Conservation (phyloP, 2,329 filamentous ascomycete species). For the Aspergillus pseudoviridinutans region DNA sequence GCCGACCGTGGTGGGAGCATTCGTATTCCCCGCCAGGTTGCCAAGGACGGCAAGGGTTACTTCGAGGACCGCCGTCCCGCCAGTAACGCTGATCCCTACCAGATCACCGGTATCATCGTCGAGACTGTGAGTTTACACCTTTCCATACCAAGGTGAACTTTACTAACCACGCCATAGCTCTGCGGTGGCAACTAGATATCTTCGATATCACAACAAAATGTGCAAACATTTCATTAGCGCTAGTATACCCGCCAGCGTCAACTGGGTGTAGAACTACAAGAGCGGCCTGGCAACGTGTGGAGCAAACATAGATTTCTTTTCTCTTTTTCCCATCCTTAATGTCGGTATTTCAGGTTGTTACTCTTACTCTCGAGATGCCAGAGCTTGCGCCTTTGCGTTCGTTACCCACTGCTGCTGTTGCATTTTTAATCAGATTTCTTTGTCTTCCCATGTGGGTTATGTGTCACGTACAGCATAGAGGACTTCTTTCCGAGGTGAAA, state of each 20-base stretch:
- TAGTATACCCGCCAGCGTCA: constrained; percentile 40
- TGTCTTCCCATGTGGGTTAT: constrained; percentile 22
- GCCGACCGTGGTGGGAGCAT: constrained; percentile 95
- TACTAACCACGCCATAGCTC: constrained; percentile 23
- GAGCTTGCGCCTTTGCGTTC: constrained; percentile 20
- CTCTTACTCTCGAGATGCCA: constrained; percentile 14
- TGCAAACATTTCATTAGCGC: constrained; percentile 32
- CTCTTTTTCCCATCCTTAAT: constrained; percentile 6
- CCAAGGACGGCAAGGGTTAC: constrained; percentile 88
- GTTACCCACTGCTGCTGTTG: constrained; percentile 21
- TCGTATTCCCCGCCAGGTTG: constrained; percentile 81
- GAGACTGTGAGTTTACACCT: constrained; percentile 52
- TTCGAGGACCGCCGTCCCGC: constrained; percentile 83
- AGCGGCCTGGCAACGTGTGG: constrained; percentile 32
- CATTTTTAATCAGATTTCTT: constrained; percentile 17
- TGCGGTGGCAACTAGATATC: constrained; percentile 39
- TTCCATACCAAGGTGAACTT: background rate
- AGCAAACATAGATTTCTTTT: constrained; percentile 28
- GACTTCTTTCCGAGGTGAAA: constrained; percentile 14
- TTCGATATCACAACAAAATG: constrained; percentile 14
- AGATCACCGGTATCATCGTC: constrained; percentile 76
- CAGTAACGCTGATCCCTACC: constrained; percentile 84
- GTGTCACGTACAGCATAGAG: constrained; percentile 28
- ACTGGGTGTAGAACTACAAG: constrained; percentile 33
- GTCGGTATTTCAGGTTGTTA: constrained; percentile 14